Conservation (phyloP, 306 rosid genomes). For the Luffa acutangula region DNA sequence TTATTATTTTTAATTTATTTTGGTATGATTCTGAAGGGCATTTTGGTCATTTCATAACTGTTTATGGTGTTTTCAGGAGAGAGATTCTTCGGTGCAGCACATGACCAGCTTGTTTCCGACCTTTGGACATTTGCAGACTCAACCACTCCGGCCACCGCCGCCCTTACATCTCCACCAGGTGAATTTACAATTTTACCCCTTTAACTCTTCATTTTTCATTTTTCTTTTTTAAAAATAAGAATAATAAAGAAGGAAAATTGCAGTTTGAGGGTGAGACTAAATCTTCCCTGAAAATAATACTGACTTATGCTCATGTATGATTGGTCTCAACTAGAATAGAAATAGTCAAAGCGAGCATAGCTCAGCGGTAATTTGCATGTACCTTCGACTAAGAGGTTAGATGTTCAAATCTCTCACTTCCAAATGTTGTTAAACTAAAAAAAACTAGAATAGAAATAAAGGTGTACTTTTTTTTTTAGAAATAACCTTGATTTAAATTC, state of each 20-base stretch:
- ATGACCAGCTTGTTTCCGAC: slow-evolving; percentile 52
- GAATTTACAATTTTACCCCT: neutral
- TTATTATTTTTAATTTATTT: neutral
- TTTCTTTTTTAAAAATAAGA: neutral
- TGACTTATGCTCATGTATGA: too few relatives aligned
- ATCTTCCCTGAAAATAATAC: too few relatives aligned
- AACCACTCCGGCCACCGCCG: slow-evolving; percentile 48
- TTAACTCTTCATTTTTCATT: neutral
- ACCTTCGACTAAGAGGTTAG: too few relatives aligned
- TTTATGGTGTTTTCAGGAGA: slow-evolving; percentile 29
- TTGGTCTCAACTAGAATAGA: too few relatives aligned
- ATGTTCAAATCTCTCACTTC: too few relatives aligned
- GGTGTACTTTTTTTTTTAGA: too few relatives aligned
- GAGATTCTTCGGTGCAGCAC: slow-evolving; percentile 67
- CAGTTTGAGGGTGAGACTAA: neutral
- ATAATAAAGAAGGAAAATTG: too few relatives aligned
- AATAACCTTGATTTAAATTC: too few relatives aligned
- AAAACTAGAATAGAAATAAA: too few relatives aligned
- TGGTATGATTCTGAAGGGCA: neutral
- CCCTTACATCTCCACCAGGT: slow-evolving; percentile 77
- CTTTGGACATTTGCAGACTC: slow-evolving; percentile 61
- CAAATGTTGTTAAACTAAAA: too few relatives aligned
- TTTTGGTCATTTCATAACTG: neutral
- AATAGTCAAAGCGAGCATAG: too few relatives aligned
- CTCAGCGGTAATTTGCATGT: too few relatives aligned